Evolutionary conservation across 1,284 basidiomycete genomes (phyloP), one percentile per base, ranked within the genome.

Genomic region (Papiliotrema laurentii): DNA sequence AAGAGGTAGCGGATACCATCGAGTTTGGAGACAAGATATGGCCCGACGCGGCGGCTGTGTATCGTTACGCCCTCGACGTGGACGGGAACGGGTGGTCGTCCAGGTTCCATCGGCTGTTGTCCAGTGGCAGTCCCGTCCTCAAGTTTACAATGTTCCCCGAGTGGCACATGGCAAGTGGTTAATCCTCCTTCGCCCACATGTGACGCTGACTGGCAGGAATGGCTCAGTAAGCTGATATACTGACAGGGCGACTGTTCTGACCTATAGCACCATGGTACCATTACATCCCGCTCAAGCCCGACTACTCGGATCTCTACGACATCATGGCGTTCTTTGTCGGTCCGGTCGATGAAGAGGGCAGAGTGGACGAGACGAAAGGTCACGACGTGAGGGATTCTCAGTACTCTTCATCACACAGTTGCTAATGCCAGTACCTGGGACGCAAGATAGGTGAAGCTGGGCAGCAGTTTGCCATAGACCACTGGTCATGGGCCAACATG

Each of bases 81-180:
- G 81, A 85, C 53, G 82, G 83, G 3, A 83, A 85, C 56, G 83
- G 81, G 1, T 85, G 84, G 83, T 82, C 80, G 19, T 77, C 80
- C 38, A 78, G 84, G 1, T 86, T 85, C 68, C 83, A 71, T 51
- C 56, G 75, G 24, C 52, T 76, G 18, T 49, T 76, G n/a, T 64
- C 65, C 25, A 64, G 66, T 22, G 73, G 70, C 13, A 74, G 71
- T 45, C 68, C 73, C 4, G 72, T 75, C 0, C 49, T 75, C 51
- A 73, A 75, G 54, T 68, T 71, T 56, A 75, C 72, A 36, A 72
- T 73, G 61, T 73, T 73, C 54, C 71, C 73, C 2, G 71, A 75
- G 50, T 75, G 73, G 73, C 62, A 74, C 52, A 64, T 64, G 61
- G 66, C 64, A 52, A 59, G 67, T 55, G 43, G 50, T 13, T 48